These are phyloP conservation scores for Antitrichia curtipendula DNA, from an alignment of 225 moss, liverwort and hornwort species.

Conservation along the genomic window DNA sequence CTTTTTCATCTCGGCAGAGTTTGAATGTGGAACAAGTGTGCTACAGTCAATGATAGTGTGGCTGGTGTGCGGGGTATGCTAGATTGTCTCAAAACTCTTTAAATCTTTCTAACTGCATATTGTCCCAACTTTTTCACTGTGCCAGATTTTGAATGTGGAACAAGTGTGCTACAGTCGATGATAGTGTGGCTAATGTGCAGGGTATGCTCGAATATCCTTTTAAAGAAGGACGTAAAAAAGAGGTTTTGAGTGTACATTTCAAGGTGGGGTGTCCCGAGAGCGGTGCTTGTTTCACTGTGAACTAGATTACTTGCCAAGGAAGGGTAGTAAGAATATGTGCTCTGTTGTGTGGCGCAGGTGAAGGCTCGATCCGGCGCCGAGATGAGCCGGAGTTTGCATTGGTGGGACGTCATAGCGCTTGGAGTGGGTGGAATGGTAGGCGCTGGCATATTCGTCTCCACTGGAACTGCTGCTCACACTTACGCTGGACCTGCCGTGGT, in stretches of 20 bases:
- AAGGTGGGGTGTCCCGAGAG: not conserved
- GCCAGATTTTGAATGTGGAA: not conserved
- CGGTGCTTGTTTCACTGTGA: not conserved
- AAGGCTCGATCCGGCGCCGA: slow-evolving; percentile 48
- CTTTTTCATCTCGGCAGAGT: not conserved
- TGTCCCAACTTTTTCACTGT: not conserved
- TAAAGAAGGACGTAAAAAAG: not conserved
- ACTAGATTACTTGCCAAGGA: not conserved
- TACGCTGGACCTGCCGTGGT: slow-evolving; percentile 73
- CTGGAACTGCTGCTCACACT: slow-evolving; percentile 63
- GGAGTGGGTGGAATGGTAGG: slow-evolving; percentile 98
- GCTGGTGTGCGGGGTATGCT: not conserved
- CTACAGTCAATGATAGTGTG: not conserved
- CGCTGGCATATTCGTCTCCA: slow-evolving; percentile 85
- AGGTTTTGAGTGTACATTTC: not conserved
- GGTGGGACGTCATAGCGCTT: slow-evolving; percentile 84
- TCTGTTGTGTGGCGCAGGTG: not conserved
- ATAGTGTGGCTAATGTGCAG: not conserved
- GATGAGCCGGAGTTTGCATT: slow-evolving; percentile 67
- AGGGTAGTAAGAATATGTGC: not conserved
- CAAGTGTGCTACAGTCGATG: not conserved
- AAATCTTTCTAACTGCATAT: too few species aligned
- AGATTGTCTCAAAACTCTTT: too few species aligned
- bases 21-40: not conserved
- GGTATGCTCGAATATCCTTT: not conserved